Evolutionary conservation across 2,329 filamentous ascomycete species (phyloP).

Genomic region (Hypoxylon sp.): DNA sequence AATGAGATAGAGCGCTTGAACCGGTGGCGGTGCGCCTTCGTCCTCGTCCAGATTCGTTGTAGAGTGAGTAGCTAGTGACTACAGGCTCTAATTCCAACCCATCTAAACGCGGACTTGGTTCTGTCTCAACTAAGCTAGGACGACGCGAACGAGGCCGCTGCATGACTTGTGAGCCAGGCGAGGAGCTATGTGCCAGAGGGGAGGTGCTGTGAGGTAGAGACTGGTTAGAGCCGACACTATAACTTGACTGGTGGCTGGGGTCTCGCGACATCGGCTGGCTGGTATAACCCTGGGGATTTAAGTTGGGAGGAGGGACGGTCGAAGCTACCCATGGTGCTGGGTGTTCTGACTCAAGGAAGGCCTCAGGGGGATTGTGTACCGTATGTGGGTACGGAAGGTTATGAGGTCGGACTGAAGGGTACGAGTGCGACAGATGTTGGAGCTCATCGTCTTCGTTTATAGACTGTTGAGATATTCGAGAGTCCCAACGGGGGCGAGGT

Average conservation of each 20-base stretch:
- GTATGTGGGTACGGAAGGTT: conserved; percentile 39
- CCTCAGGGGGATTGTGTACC: conserved; percentile 34
- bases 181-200: conserved; percentile 27
- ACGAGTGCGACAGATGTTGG: conserved; percentile 31
- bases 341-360: conserved; percentile 34
- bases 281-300: conserved; percentile 52
- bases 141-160: conserved; percentile 43
- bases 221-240: conserved; percentile 40
- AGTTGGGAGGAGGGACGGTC: conserved; percentile 27
- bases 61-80: conserved; percentile 44
- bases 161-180: conserved; percentile 42
- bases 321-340: conserved; percentile 38
- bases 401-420: conserved; percentile 36
- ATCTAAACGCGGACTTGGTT: conserved; percentile 52
- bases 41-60: conserved; percentile 32
- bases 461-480: conserved; percentile 20
- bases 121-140: conserved; percentile 55
- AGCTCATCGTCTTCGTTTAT: conserved; percentile 35
- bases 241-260: conserved; percentile 52
- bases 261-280: conserved; percentile 61
- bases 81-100: conserved; percentile 38
- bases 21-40: conserved; percentile 16
- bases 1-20: not conserved
- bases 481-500: conserved; percentile 14
- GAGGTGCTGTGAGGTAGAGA: conserved; percentile 11